Conservation (phyloP, 2,329 filamentous ascomycete species). For the Sclerotinia trifoliorum region DNA sequence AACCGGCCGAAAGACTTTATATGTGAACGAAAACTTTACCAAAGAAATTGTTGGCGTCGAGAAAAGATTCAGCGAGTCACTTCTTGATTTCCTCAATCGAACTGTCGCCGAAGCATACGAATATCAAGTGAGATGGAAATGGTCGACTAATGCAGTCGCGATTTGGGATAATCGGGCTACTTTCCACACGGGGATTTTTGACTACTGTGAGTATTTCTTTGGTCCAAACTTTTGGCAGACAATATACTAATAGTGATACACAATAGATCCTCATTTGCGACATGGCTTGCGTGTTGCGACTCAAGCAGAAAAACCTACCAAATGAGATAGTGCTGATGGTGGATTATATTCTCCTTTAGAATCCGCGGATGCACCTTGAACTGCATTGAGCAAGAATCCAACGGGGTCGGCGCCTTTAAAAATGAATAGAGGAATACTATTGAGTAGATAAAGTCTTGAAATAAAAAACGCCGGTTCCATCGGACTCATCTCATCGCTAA, state of each 20-base stretch:
- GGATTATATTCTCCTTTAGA: not conserved
- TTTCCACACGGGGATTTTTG: slow-evolving; percentile 23
- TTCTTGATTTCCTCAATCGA: slow-evolving; percentile 33
- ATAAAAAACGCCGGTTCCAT: not conserved
- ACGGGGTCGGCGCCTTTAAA: no score
- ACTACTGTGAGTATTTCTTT: slow-evolving; percentile 15
- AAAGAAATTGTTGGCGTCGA: slow-evolving; percentile 35
- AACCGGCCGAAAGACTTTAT: slow-evolving; percentile 34
- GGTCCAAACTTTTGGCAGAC: not conserved
- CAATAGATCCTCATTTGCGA: slow-evolving; percentile 39
- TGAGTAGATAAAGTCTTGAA: not conserved
- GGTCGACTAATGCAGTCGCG: slow-evolving; percentile 33
- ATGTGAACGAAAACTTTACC: slow-evolving; percentile 31
- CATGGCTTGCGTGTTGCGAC: slow-evolving; percentile 72
- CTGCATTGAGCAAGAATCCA: not conserved
- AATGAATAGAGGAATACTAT: not conserved
- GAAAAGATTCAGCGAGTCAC: slow-evolving; percentile 31
- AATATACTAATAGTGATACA: not conserved
- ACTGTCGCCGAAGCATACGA: slow-evolving; percentile 35
- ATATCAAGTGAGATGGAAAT: slow-evolving; percentile 37
- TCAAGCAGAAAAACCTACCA: slow-evolving; percentile 63
- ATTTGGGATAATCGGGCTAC: slow-evolving; percentile 35
- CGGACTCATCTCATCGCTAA: not conserved
- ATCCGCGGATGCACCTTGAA: not conserved
- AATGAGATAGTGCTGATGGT: not conserved